Percentiles rank a stretch among this genome's conserved stretches.
Evolutionary conservation across 2,329 filamentous ascomycete genomes (phyloP).

Genomic region (Hyphodiscus sp.): DNA sequence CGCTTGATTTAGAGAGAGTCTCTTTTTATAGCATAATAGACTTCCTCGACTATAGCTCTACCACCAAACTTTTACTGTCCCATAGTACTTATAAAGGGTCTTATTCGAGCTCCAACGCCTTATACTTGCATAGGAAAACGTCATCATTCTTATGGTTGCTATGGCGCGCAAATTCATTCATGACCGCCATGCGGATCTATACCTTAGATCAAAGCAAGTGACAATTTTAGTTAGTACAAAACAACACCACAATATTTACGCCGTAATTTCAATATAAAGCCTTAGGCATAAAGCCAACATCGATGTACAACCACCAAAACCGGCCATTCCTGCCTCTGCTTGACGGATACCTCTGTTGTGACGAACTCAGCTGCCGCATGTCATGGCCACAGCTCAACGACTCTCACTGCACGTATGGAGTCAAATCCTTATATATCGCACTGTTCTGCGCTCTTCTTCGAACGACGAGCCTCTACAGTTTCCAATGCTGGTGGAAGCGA

Average conservation of each 20-base stretch:
- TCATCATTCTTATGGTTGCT: neutral
- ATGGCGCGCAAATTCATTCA: conserved; percentile 1
- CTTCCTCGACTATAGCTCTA: neutral
- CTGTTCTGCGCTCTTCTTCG: no score
- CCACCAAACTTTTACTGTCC: neutral
- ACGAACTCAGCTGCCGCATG: no score
- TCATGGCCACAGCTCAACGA: no score
- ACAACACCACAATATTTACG: neutral
- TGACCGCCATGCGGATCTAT: conserved; percentile 2
- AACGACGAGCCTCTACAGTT: no score
- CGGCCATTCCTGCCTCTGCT: no score
- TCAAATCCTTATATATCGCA: no score
- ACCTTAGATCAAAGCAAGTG: conserved; percentile 6
- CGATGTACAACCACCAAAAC: no score
- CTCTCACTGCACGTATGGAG: no score
- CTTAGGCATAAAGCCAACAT: no score
- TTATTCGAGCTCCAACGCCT: neutral
- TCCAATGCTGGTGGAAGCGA: no score
- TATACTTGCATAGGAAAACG: neutral
- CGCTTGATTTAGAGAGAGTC: conserved; percentile 2
- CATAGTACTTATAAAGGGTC: neutral
- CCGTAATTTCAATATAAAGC: no score
- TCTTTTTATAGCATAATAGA: neutral
- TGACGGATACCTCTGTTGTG: no score
- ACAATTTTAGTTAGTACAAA: conserved; percentile 5